A percentile compares a stretch with the other conserved stretches of the same genome.
phyloP scores from a whole-genome alignment of 768 basidiomycete genomes.

The Lactarius pseudohatsudake region DNA sequence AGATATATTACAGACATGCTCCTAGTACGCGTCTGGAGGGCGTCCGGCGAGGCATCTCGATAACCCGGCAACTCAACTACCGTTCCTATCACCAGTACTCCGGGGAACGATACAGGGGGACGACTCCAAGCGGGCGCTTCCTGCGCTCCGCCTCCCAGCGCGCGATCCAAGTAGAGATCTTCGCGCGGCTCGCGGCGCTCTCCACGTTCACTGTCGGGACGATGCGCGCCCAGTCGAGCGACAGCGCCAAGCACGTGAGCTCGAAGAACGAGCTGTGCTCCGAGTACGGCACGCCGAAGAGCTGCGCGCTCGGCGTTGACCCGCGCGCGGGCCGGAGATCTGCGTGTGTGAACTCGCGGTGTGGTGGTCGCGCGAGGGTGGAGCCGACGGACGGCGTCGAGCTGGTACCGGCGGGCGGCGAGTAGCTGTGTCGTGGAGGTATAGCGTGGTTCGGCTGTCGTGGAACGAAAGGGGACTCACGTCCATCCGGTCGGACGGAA shows the following conservation, averaged over 20 bases:
- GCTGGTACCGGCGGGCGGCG: slow-evolving; percentile 63
- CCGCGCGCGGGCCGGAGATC: slow-evolving; percentile 69
- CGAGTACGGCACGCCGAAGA: slow-evolving; percentile 89
- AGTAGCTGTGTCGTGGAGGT: slow-evolving; percentile 47
- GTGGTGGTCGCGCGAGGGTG: slow-evolving; percentile 67
- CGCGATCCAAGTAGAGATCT: slow-evolving; percentile 88
- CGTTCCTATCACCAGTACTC: slow-evolving; percentile 46
- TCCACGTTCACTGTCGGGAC: slow-evolving; percentile 95
- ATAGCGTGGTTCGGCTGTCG: too few species aligned
- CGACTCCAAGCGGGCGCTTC: slow-evolving; percentile 42
- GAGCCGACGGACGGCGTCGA: slow-evolving; percentile 61
- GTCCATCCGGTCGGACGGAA: slow-evolving; percentile 98
- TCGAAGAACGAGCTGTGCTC: slow-evolving; percentile 97
- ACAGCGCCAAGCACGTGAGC: slow-evolving; percentile 91
- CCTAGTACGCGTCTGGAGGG: too few species aligned
- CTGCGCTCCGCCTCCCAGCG: slow-evolving; percentile 86
- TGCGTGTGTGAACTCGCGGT: slow-evolving; percentile 64
- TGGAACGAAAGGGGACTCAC: slow-evolving; percentile 45
- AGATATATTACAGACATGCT: too few species aligned
- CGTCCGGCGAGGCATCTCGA: too few species aligned
- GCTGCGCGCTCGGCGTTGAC: slow-evolving; percentile 64
- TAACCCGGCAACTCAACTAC: too few species aligned
- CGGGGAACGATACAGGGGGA: slow-evolving; percentile 39
- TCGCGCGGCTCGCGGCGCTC: slow-evolving; percentile 66
- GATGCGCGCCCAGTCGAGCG: slow-evolving; percentile 81